These are phyloP conservation scores for Chamaecyparis obtusa DNA, from an alignment of 75 land plant genomes.

Conservation along the genomic window DNA sequence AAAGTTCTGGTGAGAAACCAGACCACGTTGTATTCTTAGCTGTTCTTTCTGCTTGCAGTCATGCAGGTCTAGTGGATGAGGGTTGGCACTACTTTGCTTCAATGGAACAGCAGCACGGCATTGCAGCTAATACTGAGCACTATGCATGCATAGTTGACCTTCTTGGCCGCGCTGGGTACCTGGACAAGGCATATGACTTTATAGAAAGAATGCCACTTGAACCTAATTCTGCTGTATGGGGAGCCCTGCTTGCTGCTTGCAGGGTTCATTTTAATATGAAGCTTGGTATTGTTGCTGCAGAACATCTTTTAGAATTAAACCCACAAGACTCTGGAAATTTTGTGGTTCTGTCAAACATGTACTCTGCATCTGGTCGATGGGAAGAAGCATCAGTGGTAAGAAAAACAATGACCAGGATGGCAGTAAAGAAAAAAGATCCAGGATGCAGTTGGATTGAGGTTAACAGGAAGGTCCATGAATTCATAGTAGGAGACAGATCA, in stretches of 20 bases:
- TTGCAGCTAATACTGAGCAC: conserved; percentile 31
- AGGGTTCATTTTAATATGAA: conserved; percentile 23
- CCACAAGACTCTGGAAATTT: conserved; percentile 44
- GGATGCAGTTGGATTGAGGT: conserved; percentile 65
- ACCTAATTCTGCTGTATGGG: conserved; percentile 36
- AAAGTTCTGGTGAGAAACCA: conserved; percentile 12
- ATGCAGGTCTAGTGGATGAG: conserved; percentile 18
- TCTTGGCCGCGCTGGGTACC: conserved; percentile 34
- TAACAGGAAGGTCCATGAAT: conserved; percentile 42
- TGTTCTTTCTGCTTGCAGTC: conserved; percentile 27
- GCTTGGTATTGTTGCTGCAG: conserved; percentile 29
- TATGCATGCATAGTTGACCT: conserved; percentile 49
- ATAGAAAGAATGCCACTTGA: conserved; percentile 35
- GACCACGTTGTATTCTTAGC: conserved; percentile 19
- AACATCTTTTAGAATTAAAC: conserved; percentile 28
- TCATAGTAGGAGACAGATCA: conserved; percentile 43
- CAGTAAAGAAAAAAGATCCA: conserved; percentile 47
- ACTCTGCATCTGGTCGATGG: conserved; percentile 43
- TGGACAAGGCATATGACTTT: conserved; percentile 45
- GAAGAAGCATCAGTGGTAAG: conserved; percentile 28
- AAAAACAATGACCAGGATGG: conserved; percentile 26
- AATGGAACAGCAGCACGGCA: conserved; percentile 7
- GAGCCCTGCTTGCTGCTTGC: conserved; percentile 48
- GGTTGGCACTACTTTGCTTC: conserved; percentile 12
- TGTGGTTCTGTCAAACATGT: conserved; percentile 40